Evolutionary conservation across 2,329 filamentous ascomycete genomes (phyloP).

Genomic region (Arthrobotrys iridis): DNA sequence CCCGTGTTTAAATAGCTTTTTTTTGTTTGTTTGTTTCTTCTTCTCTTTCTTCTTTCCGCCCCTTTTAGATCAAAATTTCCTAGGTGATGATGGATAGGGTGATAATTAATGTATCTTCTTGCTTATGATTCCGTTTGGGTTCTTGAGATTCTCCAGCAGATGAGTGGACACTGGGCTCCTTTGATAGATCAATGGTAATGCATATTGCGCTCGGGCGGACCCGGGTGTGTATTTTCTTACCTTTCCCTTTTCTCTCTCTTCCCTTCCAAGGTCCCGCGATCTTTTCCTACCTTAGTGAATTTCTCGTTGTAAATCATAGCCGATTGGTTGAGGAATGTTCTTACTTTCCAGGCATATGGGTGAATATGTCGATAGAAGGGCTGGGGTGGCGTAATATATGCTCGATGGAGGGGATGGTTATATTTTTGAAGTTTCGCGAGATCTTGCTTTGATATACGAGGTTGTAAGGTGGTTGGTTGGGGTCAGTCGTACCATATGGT

Average conservation of each 20-base stretch:
- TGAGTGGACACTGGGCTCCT: not conserved
- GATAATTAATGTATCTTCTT: slow-evolving; percentile 8
- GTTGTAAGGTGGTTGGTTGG: too few relatives aligned
- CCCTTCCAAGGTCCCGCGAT: not conserved
- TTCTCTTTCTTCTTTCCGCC: not conserved
- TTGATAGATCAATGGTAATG: not conserved
- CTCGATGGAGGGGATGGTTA: slow-evolving; percentile 11
- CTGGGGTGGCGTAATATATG: slow-evolving; percentile 14
- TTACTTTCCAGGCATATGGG: not conserved
- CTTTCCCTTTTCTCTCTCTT: slow-evolving; percentile 1
- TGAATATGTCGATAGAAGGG: not conserved
- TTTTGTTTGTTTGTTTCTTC: not conserved
- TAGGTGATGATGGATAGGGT: not conserved
- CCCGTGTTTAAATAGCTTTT: slow-evolving; percentile 21
- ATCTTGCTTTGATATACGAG: too few relatives aligned
- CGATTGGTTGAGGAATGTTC: not conserved
- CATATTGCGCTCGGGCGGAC: not conserved
- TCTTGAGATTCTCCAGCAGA: not conserved
- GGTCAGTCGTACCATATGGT: too few relatives aligned
- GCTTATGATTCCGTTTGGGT: not conserved
- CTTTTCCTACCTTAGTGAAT: too few relatives aligned
- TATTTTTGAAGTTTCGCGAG: too few relatives aligned
- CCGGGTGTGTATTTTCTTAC: not conserved
- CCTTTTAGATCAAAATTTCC: slow-evolving; percentile 1
- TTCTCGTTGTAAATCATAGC: not conserved